Evolutionary conservation across 2,329 filamentous ascomycete species (phyloP).

Genomic region (Diplodia mutila): DNA sequence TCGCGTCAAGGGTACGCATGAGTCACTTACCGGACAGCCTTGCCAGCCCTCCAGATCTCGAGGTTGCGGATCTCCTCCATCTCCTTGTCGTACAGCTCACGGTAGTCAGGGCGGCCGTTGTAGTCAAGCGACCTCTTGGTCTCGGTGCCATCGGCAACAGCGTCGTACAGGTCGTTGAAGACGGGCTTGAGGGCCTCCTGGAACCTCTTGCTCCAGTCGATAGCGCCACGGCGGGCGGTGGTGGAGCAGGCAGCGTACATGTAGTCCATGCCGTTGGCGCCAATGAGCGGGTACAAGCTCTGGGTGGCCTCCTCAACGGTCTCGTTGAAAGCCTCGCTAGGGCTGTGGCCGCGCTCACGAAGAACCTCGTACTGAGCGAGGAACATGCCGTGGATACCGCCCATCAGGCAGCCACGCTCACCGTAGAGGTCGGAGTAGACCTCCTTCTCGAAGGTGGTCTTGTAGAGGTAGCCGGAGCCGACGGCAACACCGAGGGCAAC

Average conservation of each 20-base stretch:
- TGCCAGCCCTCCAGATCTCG: conserved; percentile 99
- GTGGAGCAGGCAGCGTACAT: conserved; percentile 99
- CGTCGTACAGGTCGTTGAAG: conserved; percentile 96
- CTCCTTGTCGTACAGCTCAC: conserved; percentile 96
- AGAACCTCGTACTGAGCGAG: conserved; percentile 99
- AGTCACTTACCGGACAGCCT: conserved; percentile 72
- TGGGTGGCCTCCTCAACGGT: conserved; percentile 99
- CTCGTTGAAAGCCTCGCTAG: conserved; percentile 99
- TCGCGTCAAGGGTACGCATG: background rate
- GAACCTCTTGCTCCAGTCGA: conserved; percentile 97
- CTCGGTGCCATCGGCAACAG: conserved; percentile 88
- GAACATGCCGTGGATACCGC: conserved; percentile 99
- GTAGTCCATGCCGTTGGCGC: conserved; percentile 99
- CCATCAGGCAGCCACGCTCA: conserved; percentile 99
- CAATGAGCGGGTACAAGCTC: conserved; percentile 96
- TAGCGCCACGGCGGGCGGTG: conserved; percentile 95
- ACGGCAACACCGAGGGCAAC: conserved; percentile 95
- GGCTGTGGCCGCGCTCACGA: conserved; percentile 95
- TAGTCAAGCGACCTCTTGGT: conserved; percentile 96
- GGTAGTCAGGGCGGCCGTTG: conserved; percentile 95
- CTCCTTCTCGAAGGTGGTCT: conserved; percentile 99
- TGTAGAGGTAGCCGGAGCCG: conserved; percentile 97
- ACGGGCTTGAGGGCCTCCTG: conserved; percentile 98
- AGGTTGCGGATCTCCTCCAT: conserved; percentile 97
- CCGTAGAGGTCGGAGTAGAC: conserved; percentile 99